phyloP scores from a whole-genome alignment of 768 basidiomycete genomes.

The Fistulinella prunicolor region DNA sequence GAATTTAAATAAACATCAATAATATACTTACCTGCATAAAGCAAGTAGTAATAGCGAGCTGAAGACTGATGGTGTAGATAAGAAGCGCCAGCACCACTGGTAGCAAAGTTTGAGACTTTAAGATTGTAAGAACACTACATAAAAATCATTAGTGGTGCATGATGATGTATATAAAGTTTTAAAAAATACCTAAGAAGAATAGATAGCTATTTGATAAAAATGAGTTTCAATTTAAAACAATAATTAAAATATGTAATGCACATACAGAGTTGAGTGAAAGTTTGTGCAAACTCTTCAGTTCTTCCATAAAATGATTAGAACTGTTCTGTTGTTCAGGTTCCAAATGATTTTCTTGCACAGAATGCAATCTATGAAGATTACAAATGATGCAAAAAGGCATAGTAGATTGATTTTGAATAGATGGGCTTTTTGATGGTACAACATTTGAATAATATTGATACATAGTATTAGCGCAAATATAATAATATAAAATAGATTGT shows the following conservation, averaged over 20 bases:
- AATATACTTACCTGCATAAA: slow-evolving; percentile 9
- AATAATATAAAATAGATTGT: no score
- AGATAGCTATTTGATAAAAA: slow-evolving; percentile 5
- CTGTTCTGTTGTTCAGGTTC: not conserved
- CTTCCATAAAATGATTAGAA: slow-evolving; percentile 1
- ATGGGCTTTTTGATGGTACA: no score
- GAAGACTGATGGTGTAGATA: slow-evolving; percentile 18
- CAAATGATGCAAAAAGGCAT: not conserved
- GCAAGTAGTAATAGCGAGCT: slow-evolving; percentile 6
- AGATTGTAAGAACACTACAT: slow-evolving; percentile 13
- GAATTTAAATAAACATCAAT: no score
- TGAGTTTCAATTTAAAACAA: not conserved
- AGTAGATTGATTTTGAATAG: no score
- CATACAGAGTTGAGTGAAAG: slow-evolving; percentile 17
- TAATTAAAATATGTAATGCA: not conserved
- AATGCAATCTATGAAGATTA: not conserved
- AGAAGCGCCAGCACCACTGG: slow-evolving; percentile 14
- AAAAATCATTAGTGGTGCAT: not conserved
- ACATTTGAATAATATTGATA: no score
- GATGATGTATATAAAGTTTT: not conserved
- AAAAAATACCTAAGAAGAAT: slow-evolving; percentile 10
- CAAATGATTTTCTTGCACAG: not conserved
- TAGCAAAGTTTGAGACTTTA: slow-evolving; percentile 1
- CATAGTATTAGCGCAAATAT: no score
- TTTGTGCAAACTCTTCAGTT: slow-evolving; percentile 7